Conservation (phyloP, 1,139 yeast genomes). For the Kodamaea anthophila region DNA sequence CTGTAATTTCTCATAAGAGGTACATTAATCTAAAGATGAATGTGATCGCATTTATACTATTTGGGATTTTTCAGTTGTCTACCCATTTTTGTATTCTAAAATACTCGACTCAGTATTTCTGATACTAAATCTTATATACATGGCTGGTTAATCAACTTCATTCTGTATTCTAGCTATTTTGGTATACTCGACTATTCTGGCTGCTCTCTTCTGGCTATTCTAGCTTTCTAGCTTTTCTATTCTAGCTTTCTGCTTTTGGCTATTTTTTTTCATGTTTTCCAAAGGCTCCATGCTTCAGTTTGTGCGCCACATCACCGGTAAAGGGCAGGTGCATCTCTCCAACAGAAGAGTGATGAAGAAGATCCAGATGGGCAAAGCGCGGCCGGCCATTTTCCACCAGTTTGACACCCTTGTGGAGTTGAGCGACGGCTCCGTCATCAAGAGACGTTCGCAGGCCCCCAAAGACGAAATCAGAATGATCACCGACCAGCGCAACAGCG, state of each 20-base stretch:
- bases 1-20: no score
- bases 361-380: slow-evolving; percentile 66
- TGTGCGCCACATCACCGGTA: slow-evolving; percentile 19
- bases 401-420: slow-evolving; percentile 83
- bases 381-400: slow-evolving; percentile 89
- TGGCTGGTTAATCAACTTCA: no score
- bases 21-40: no score
- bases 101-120: no score
- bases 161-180: no score
- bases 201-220: neutral
- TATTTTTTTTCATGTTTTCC: no score
- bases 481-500: slow-evolving; percentile 80
- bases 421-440: slow-evolving; percentile 87
- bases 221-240: neutral
- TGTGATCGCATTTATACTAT: no score
- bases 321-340: slow-evolving; percentile 30
- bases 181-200: no score
- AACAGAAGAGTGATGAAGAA: slow-evolving; percentile 51
- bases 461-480: slow-evolving; percentile 81
- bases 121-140: no score
- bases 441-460: slow-evolving; percentile 82
- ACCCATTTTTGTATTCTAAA: no score
- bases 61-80: no score
- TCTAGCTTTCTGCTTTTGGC: no score
- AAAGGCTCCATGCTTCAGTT: neutral